Evolutionary conservation across 148 eudicot species (phyloP).

Genomic region (Camellia granthamiana): DNA sequence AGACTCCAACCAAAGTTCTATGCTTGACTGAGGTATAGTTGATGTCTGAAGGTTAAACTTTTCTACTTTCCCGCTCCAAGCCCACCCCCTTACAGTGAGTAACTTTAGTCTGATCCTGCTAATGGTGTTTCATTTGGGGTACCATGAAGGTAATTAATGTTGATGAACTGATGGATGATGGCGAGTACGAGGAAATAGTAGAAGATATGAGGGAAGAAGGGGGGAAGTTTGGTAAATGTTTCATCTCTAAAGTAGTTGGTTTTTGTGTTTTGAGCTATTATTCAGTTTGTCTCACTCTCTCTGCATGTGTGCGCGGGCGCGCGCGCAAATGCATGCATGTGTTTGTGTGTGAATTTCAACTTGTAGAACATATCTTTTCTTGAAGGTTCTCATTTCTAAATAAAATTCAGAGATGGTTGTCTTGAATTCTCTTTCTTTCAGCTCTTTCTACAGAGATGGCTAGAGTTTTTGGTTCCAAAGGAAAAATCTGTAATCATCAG

Average conservation of each 20-base stretch:
- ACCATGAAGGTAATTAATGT: slow-evolving; percentile 51
- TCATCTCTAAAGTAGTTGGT: not conserved
- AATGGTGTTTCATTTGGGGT: slow-evolving; percentile 1
- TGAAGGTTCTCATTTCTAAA: too few relatives aligned
- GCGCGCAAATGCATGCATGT: not conserved
- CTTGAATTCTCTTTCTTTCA: too few relatives aligned
- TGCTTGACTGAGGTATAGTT: slow-evolving; percentile 71
- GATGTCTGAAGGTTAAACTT: not conserved
- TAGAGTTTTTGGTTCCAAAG: too few relatives aligned
- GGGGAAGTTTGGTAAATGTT: slow-evolving; percentile 67
- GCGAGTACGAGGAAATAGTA: slow-evolving; percentile 81
- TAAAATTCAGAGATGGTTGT: too few relatives aligned
- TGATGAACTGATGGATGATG: slow-evolving; percentile 75
- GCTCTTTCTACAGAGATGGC: too few relatives aligned
- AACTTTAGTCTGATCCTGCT: not conserved
- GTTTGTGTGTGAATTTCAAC: not conserved
- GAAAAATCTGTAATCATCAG: too few relatives aligned
- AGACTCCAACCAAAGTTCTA: slow-evolving; percentile 68
- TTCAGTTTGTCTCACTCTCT: too few relatives aligned
- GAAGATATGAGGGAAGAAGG: slow-evolving; percentile 92
- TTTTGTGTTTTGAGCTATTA: slow-evolving; percentile 7
- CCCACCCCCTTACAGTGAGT: not conserved
- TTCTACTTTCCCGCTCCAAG: not conserved
- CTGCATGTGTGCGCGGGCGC: not conserved
- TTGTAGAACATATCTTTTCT: not conserved